Evolutionary conservation across 2,329 filamentous ascomycete species (phyloP).

Genomic region (Trichophaea hybrida): DNA sequence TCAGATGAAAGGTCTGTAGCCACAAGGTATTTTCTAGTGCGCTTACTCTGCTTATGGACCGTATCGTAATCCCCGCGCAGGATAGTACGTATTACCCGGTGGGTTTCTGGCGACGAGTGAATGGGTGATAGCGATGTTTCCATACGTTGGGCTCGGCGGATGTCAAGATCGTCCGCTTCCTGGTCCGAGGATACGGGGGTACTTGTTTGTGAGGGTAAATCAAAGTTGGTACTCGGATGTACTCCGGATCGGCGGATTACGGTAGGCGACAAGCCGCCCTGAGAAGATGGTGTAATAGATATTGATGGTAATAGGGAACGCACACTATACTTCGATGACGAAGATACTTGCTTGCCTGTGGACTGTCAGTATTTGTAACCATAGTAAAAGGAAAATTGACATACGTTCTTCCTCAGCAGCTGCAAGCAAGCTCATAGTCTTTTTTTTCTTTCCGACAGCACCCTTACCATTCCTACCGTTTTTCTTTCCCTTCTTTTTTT

Average conservation of each 20-base stretch:
- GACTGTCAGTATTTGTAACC: constrained; percentile 4
- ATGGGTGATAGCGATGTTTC: constrained; percentile 67
- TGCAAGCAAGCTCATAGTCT: constrained; percentile 49
- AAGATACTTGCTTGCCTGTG: constrained; percentile 25
- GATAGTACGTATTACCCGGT: constrained; percentile 76
- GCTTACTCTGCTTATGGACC: constrained; percentile 59
- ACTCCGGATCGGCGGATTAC: constrained; percentile 44
- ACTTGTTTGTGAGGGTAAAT: constrained; percentile 43
- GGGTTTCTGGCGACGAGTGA: constrained; percentile 56
- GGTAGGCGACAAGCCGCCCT: constrained; percentile 18
- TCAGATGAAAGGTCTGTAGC: constrained; percentile 90
- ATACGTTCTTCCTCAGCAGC: constrained; percentile 66
- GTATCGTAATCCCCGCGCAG: constrained; percentile 72
- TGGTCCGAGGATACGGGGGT: constrained; percentile 68
- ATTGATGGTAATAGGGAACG: constrained; percentile 23
- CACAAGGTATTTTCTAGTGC: constrained; percentile 82
- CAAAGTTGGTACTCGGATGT: constrained; percentile 75
- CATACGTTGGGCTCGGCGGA: constrained; percentile 75
- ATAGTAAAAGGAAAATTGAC: constrained; percentile 29
- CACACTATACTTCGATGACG: constrained; percentile 25
- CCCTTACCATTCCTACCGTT: constrained; percentile 32
- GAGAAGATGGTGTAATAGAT: constrained; percentile 17
- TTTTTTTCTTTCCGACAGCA: constrained; percentile 30
- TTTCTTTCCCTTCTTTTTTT: constrained; percentile 39
- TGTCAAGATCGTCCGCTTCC: constrained; percentile 69